Evolutionary conservation across 2,329 filamentous ascomycete genomes (phyloP), one percentile per base, ranked within the genome.

Genomic region (Arthrobotrys sinensis): DNA sequence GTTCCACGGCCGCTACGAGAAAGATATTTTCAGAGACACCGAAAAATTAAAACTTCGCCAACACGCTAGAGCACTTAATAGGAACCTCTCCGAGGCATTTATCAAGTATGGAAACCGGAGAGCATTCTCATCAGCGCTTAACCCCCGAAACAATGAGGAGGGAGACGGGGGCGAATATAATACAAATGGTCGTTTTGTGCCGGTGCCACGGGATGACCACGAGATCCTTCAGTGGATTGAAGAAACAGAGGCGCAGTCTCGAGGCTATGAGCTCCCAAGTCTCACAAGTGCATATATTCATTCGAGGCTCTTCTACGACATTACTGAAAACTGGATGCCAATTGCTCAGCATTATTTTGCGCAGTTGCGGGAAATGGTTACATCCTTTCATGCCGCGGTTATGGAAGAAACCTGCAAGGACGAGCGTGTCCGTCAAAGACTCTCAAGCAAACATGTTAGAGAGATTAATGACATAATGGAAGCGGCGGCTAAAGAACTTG

Each of bases 221-320:
- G 50, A 66, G 3, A 73, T 73, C 11, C 38, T 73, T 10, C 24
- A 65, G 6, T 73, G 60, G 69, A 73, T 73, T 11, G 28, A 60
- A 11, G 7, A 32, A 7, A 32, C 19, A 21, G 69, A 73, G 48
- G 48, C 48, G 2, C 12, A 45, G 0, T 48, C 48, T 34, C 69
- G 69, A 1, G 69, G 69, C 2, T n/a, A 50, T 12, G 69, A 73
- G 36, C 50, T 73, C 3, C 48, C 69, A 3, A 53, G 50, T 14
- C 40, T 57, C 0, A 66, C 50, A 0, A 73, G 69, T 16, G 32
- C 57, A 14, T 73, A 60, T 28, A 60, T 73, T 34, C 38, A 73
- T 11, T 43, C 69, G 3, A 57, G 16, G 2, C 40, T 73, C 3
- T 73, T 73, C n/a, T 19, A 40, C 1, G 43, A 46, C 2, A 65